Base-by-base conservation (phyloP, 257 asterid genomes). In the Handroanthus guayacan region DNA sequence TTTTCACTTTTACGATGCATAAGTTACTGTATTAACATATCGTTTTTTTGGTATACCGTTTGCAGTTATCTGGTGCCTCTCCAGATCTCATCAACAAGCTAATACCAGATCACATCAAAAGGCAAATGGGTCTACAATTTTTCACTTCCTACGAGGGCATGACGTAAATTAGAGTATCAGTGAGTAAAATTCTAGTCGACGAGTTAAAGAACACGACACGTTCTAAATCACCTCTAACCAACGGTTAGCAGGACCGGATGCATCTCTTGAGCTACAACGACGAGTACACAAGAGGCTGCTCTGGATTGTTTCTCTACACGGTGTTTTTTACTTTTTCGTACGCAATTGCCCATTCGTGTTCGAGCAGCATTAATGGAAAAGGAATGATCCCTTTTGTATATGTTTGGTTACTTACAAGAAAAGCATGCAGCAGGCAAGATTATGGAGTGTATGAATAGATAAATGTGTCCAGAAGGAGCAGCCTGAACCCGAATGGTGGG, bases 61-160 rank as follows among this genome's bases (percentile, higher is more conserved):
- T 79, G 39, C 71, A 94, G 98, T 69, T 94, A 73, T 75, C 89
- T 60, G 93, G 95, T 62, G 92, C 93, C 38, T 87, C 97, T 50
- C 90, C 96, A 0, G 97, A 90, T 79, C 91, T 94, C 10, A 60
- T 92, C 74, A 92, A 83, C 90, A 87, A 90, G 88, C 87, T 94
- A 86, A 82, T 94, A 78, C 98, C 98, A 43, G 97, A 94, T 72
- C 93, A 92, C 38, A 85, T 92, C 72, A 92, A 88, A 82, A 89
- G 90, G 74, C 97, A 92, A 85, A 82, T 84, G 91, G 93, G 97
- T 20, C 74, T 84, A 25, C 94, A 90, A 71, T 86, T 86, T 83
- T 85, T 85, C 57, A 86, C 95, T 80, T 84, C 96, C 43, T 81
- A 85, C 2, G 77, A 90, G 81, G 86, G 87, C 83, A 85, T 75